Evolutionary conservation across 78 protist genomes (phyloP), one percentile per base, ranked within the genome.

Genomic region (Speleostelium caveatum): DNA sequence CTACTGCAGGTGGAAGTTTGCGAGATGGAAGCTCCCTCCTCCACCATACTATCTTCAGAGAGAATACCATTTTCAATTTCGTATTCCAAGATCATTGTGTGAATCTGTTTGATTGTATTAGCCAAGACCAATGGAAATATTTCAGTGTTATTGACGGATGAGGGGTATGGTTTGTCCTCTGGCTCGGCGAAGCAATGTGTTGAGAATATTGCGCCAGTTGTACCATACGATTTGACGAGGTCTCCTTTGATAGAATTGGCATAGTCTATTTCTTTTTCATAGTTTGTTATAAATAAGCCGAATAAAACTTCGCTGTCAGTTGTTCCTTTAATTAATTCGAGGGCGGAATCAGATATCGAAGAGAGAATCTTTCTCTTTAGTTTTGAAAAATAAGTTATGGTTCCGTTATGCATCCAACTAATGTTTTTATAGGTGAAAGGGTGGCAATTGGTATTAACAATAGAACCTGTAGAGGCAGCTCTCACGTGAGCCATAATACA

Each of bases 321-420:
- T 26, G 90, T 83, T 33, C 90, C 90, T 59, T 83, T 83, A 41
- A 83, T 83, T 32, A 69, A 41, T 56, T 83, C 90, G 21, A 83
- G 58, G 4, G 79, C 89, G 28, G 91, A 39, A 58, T 83, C 78
- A 12, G 73, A 49, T 10, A 67, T 5, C 45, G 69, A n/a, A 32
- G 45, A 30, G 6, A 32, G 38, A n/a, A 83, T 59, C 8, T 69
- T 56, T 59, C 65, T 56, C 26, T 69, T 83, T 38, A 83, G 38
- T 38, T 68, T 56, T 6, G 53, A 58, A 71, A 69, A 69, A 51
- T 77, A 77, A 3, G 91, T 39, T 17, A 69, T 53, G 6, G 73
- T 55, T 45, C 91, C 91, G 39, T 83, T 83, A 19, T 83, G 91
- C 91, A 83, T 83, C 55, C 55, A 83, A 42, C 73, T 59, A 21